Conservation (phyloP, 345 rosid species). For the Leavenworthia alabamica region DNA sequence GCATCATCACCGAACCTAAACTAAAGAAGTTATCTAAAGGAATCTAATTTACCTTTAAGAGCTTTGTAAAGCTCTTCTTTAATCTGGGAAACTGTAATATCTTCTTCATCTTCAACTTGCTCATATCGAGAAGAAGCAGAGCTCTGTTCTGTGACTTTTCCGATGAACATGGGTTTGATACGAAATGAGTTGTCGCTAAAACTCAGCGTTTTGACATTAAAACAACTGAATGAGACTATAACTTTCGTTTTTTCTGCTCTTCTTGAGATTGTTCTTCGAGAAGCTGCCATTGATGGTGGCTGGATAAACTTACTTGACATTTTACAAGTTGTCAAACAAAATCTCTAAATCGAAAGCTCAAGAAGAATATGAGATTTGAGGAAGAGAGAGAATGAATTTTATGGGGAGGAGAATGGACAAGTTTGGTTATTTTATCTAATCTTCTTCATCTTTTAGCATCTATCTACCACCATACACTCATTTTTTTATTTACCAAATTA, state of each 20-base stretch:
- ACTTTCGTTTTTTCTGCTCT: not conserved
- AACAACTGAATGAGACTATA: conserved; percentile 10
- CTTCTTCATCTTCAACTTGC: conserved; percentile 5
- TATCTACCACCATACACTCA: conserved; percentile 26
- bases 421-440: conserved; percentile 11
- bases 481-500: too few relatives aligned
- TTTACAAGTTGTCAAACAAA: conserved; percentile 1
- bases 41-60: conserved; percentile 38
- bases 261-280: conserved; percentile 6
- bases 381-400: not conserved
- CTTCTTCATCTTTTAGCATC: conserved; percentile 11
- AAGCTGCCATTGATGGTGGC: conserved; percentile 31
- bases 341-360: not conserved
- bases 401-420: conserved; percentile 20
- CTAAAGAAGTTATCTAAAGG: not conserved
- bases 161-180: conserved; percentile 18
- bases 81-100: conserved; percentile 29
- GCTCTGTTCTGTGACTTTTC: conserved; percentile 37
- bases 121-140: conserved; percentile 22
- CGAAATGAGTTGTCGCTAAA: too few relatives aligned
- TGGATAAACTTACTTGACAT: conserved; percentile 38
- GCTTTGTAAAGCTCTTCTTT: conserved; percentile 44
- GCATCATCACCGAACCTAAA: not conserved
- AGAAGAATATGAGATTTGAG: not conserved
- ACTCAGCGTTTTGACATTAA: too few relatives aligned